phyloP scores from a whole-genome alignment of 768 basidiomycete genomes.

The Leucogyrophana mollusca region DNA sequence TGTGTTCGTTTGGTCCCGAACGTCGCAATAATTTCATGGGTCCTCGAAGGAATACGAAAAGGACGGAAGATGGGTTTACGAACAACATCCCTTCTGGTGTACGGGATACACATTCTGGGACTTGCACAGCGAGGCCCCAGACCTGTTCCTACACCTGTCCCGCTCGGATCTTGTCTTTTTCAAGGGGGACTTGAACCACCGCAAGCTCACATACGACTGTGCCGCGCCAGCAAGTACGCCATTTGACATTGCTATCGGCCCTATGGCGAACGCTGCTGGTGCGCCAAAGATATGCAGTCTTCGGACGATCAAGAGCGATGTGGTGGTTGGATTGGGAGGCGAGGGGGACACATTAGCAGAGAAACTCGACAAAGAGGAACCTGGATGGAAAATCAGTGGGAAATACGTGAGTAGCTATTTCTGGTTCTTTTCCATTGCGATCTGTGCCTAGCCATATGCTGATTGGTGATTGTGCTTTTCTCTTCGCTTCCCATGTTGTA shows the following conservation, averaged over 20 bases:
- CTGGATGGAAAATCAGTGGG: conserved; percentile 96
- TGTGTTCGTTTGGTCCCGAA: too few species aligned
- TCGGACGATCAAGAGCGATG: conserved; percentile 93
- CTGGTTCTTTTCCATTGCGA: too few species aligned
- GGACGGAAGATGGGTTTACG: conserved; percentile 92
- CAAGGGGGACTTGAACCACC: conserved; percentile 94
- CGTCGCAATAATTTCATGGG: background rate
- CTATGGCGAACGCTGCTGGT: conserved; percentile 86
- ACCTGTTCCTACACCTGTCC: conserved; percentile 89
- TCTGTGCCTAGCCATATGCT: too few species aligned
- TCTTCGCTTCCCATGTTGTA: conserved; percentile 28
- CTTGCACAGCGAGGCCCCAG: conserved; percentile 77
- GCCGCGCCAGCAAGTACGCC: conserved; percentile 84
- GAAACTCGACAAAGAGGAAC: conserved; percentile 78
- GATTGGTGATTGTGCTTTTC: too few species aligned
- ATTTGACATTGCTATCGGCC: conserved; percentile 88
- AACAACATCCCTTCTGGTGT: conserved; percentile 94
- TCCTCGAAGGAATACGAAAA: conserved; percentile 81
- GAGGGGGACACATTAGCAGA: conserved; percentile 72
- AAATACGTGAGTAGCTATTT: conserved; percentile 74
- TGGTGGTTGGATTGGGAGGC: conserved; percentile 81
- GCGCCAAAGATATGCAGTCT: conserved; percentile 85
- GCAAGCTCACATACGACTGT: conserved; percentile 86
- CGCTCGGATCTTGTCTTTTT: conserved; percentile 89
- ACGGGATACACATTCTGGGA: conserved; percentile 97